phyloP scores from a whole-genome alignment of 2,329 filamentous ascomycete genomes.

The Boeremia exigua region DNA sequence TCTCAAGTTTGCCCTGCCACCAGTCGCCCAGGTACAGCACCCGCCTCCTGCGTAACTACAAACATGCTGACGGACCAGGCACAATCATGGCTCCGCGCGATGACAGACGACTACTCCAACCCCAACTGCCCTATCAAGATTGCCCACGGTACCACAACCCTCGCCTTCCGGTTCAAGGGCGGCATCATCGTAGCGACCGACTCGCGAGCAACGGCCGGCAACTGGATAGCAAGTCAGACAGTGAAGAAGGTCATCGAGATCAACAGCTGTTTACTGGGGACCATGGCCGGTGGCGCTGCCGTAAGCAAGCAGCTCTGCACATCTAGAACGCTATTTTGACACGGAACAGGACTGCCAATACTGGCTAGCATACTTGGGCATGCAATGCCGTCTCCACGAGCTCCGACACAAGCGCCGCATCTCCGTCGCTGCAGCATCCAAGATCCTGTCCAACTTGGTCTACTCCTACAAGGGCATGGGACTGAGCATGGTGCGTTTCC shows the following conservation, averaged over 20 bases:
- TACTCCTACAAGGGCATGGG: slow-evolving; percentile 99
- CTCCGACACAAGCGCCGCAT: slow-evolving; percentile 99
- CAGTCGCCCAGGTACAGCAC: slow-evolving; percentile 78
- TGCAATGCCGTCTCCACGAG: slow-evolving; percentile 99
- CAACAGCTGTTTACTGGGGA: slow-evolving; percentile 90
- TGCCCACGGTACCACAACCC: slow-evolving; percentile 96
- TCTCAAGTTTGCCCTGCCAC: slow-evolving; percentile 93
- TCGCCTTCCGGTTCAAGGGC: slow-evolving; percentile 97
- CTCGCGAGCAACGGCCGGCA: slow-evolving; percentile 93
- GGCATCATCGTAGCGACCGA: slow-evolving; percentile 99
- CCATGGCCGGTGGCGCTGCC: slow-evolving; percentile 97
- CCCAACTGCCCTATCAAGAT: slow-evolving; percentile 98
- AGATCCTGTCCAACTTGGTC: slow-evolving; percentile 97
- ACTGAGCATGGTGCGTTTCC: slow-evolving; percentile 80
- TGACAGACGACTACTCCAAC: slow-evolving; percentile 97
- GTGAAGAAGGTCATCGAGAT: slow-evolving; percentile 99
- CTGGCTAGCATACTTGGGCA: slow-evolving; percentile 98
- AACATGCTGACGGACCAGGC: slow-evolving; percentile 61
- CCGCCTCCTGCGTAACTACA: not conserved
- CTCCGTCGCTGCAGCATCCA: slow-evolving; percentile 93
- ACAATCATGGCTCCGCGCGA: slow-evolving; percentile 92
- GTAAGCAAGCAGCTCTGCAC: slow-evolving; percentile 53
- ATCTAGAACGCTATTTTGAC: slow-evolving; percentile 19
- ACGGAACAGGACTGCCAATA: slow-evolving; percentile 86
- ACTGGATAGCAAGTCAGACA: slow-evolving; percentile 99